Evolutionary conservation across 1,284 basidiomycete genomes (phyloP).

Genomic region (Afroboletus lepidellus): DNA sequence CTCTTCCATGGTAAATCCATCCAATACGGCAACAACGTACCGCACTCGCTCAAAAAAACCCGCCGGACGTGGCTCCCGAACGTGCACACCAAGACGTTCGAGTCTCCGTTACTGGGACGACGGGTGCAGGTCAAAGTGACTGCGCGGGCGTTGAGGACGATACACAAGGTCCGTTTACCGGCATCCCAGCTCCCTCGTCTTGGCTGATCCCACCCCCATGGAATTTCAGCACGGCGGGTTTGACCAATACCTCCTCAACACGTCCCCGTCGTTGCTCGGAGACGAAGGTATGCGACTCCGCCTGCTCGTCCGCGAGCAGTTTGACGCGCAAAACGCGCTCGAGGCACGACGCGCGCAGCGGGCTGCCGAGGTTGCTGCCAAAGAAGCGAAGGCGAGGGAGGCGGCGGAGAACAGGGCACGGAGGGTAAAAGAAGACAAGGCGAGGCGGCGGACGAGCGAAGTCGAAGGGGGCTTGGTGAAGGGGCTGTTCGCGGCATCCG

Average conservation of each 20-base stretch:
- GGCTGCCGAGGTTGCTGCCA: slow-evolving; percentile 21
- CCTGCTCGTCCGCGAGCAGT: slow-evolving; percentile 50
- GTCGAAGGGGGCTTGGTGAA: slow-evolving; percentile 14
- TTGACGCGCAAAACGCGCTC: slow-evolving; percentile 29
- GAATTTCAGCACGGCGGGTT: slow-evolving; percentile 56
- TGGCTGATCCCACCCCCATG: not conserved
- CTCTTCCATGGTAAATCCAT: slow-evolving; percentile 80
- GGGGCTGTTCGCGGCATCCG: slow-evolving; percentile 21
- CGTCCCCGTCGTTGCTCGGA: slow-evolving; percentile 63
- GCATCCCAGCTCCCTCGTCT: not conserved
- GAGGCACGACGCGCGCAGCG: slow-evolving; percentile 19
- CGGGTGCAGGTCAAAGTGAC: slow-evolving; percentile 68
- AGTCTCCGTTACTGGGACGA: slow-evolving; percentile 61
- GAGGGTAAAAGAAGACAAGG: slow-evolving; percentile 12
- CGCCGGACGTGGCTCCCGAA: slow-evolving; percentile 88
- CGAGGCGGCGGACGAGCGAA: slow-evolving; percentile 2
- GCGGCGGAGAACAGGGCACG: slow-evolving; percentile 10
- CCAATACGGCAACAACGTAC: slow-evolving; percentile 87
- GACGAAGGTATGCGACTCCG: slow-evolving; percentile 75
- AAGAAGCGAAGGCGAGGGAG: slow-evolving; percentile 12
- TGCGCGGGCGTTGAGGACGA: slow-evolving; percentile 70
- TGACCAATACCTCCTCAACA: slow-evolving; percentile 74
- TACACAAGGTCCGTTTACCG: slow-evolving; percentile 64
- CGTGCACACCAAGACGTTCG: slow-evolving; percentile 70
- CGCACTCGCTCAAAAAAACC: slow-evolving; percentile 91